A percentile compares a stretch with the other conserved stretches of the same genome.
Conservation (phyloP, 2,329 filamentous ascomycete species). For the Fusarium cicatricum region DNA sequence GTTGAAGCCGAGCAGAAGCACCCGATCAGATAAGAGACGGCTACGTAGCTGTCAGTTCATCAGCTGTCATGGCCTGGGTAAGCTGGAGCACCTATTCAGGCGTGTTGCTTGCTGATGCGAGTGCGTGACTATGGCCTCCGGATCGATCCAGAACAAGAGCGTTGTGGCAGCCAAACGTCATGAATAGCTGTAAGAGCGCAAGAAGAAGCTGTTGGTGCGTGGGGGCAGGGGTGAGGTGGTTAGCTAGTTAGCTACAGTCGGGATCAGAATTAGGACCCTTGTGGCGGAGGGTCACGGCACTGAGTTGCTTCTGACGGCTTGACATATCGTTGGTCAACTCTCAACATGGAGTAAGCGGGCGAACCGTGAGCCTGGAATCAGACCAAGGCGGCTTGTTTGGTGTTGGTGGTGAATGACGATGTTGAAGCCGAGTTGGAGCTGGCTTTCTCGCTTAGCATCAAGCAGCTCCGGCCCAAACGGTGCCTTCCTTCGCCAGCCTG, state of each 20-base stretch:
- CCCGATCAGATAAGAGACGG: no score
- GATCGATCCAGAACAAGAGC: conserved; percentile 16
- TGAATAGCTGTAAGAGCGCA: conserved; percentile 6
- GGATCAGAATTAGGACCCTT: conserved; percentile 19
- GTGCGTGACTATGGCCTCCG: conserved; percentile 11
- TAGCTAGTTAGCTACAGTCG: conserved; percentile 8
- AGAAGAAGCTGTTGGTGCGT: conserved; percentile 18
- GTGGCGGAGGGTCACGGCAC: background rate
- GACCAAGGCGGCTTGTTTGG: conserved; percentile 3
- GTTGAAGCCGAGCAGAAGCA: background rate
- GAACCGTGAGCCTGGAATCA: conserved; percentile 11
- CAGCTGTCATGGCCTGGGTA: no score
- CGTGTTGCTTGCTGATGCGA: conserved; percentile 9
- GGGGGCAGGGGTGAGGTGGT: conserved; percentile 29
- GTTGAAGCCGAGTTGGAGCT: conserved; percentile 6
- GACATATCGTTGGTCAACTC: background rate
- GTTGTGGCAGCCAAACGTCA: conserved; percentile 5
- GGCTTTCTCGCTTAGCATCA: conserved; percentile 9
- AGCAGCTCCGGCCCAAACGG: no score
- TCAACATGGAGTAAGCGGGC: conserved; percentile 13
- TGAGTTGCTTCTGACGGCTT: no score
- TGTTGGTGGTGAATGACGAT: conserved; percentile 4
- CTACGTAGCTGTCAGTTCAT: no score
- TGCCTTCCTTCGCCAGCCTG: background rate
- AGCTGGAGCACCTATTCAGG: no score